phyloP scores from a whole-genome alignment of 2,329 filamentous ascomycete species.

The Nannizziopsis barbatae region DNA sequence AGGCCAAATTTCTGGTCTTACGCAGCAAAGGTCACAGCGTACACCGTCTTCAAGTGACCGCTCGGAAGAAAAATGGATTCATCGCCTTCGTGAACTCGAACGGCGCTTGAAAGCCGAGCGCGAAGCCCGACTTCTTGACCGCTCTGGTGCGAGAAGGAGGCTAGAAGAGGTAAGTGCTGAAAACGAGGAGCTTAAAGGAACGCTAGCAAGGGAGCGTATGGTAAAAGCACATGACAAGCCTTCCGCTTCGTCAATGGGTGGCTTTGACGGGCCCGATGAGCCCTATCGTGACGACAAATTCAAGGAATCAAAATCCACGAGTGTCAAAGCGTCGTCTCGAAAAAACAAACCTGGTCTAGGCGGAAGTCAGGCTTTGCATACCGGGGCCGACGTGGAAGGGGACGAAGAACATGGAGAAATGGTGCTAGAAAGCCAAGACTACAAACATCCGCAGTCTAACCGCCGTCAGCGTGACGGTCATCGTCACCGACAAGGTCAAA shows the following conservation, averaged over 20 bases:
- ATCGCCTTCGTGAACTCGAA: conserved; percentile 78
- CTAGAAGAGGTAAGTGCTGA: conserved; percentile 64
- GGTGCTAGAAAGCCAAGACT: conserved; percentile 8
- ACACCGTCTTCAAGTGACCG: conserved; percentile 20
- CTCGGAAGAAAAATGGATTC: conserved; percentile 66
- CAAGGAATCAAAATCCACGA: background rate
- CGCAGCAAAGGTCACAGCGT: conserved; percentile 1
- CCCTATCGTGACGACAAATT: background rate
- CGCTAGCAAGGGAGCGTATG: conserved; percentile 49
- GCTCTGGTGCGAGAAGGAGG: conserved; percentile 68
- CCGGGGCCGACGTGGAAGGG: conserved; percentile 1
- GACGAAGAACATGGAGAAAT: conserved; percentile 10
- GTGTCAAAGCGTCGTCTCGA: background rate
- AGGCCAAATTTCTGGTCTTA: conserved; percentile 21
- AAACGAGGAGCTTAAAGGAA: conserved; percentile 57
- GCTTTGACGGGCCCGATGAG: conserved; percentile 5
- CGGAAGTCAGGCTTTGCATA: conserved; percentile 2
- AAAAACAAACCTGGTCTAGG: background rate
- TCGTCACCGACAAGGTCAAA: conserved; percentile 1
- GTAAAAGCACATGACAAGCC: conserved; percentile 17
- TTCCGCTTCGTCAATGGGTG: background rate
- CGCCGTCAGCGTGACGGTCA: background rate
- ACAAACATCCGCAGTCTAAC: conserved; percentile 3
- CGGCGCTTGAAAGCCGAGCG: conserved; percentile 78
- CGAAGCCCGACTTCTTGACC: conserved; percentile 73